Evolutionary conservation across 2,329 filamentous ascomycete species (phyloP), one percentile per base, ranked within the genome.

Genomic region (Fusarium sacchari): DNA sequence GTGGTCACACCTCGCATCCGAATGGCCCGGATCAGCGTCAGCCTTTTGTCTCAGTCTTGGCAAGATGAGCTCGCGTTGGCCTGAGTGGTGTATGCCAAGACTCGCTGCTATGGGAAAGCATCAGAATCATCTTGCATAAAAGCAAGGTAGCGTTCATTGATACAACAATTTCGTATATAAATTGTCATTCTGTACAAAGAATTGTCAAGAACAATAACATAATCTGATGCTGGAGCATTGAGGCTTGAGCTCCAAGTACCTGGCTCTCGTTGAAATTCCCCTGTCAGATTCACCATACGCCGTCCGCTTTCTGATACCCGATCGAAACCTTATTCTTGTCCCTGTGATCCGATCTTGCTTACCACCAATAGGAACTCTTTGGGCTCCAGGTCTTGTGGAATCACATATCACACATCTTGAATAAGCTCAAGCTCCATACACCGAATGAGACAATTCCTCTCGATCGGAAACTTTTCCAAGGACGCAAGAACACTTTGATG

Each of bases 1-100:
- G 1, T 22, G 22, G 6, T 22, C 22, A 36, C 15, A 57, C 20
- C 7, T 40, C 22, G 6, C 15, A 64, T 55, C 58, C 67, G 71
- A 64, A 9, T 14, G 7, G n/a, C 14, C 71, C 67, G 62, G 58
- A 71, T 68, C 62, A 22, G 26, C 61, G 8, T 20, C 15, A 2
- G 7, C 18, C 2, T 17, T 6, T 13, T 34, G 60, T 65, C 55
- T 47, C 15, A 20, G 11, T 17, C 8, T n/a, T 44, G 8, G 26
- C 30, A 46, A 46, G 13, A 22, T 18, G 28, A 46, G 6, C 7
- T 11, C 37, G 24, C 18, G 3, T 30, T 34, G 8, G 20, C 6
- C 3, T 15, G 3, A 15, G n/a, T 11, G 8, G 5, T 12, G 15
- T 10, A 10, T 39, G 10, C 39, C 39, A 42, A 32, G n/a, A 2